These are phyloP conservation scores for Trichosporon sp. DNA, from an alignment of 1,284 basidiomycete species.

Conservation along the genomic window DNA sequence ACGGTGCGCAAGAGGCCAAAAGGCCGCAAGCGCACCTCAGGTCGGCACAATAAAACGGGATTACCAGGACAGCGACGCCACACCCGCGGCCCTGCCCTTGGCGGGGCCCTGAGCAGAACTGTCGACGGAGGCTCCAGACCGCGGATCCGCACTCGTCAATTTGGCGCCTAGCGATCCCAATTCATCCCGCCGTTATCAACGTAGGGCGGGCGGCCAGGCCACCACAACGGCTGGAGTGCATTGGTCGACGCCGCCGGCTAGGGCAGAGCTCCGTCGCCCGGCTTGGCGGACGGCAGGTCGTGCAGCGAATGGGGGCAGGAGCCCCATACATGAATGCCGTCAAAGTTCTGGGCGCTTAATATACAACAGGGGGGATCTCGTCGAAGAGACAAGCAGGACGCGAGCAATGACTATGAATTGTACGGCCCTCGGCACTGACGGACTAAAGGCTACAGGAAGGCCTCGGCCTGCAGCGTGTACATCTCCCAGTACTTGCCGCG, in stretches of 20 bases:
- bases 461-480: slow-evolving; percentile 29
- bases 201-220: background rate
- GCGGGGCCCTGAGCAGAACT: background rate
- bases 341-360: background rate
- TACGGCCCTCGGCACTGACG: background rate
- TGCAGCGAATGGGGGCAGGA: no score
- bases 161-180: background rate
- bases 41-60: background rate
- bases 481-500: slow-evolving; percentile 35
- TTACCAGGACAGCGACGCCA: background rate
- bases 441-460: slow-evolving; percentile 3
- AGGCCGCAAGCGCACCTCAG: no score
- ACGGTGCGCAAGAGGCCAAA: no score
- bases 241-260: background rate
- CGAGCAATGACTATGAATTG: background rate
- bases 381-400: background rate
- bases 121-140: background rate
- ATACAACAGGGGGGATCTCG: background rate
- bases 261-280: background rate
- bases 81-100: background rate
- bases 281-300: no score
- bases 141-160: background rate
- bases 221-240: background rate
- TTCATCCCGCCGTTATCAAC: background rate
- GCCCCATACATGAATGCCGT: no score